These are phyloP conservation scores for Eremothecium cymbalariae DNA, from an alignment of 1,139 yeast genomes.

Conservation along the genomic window DNA sequence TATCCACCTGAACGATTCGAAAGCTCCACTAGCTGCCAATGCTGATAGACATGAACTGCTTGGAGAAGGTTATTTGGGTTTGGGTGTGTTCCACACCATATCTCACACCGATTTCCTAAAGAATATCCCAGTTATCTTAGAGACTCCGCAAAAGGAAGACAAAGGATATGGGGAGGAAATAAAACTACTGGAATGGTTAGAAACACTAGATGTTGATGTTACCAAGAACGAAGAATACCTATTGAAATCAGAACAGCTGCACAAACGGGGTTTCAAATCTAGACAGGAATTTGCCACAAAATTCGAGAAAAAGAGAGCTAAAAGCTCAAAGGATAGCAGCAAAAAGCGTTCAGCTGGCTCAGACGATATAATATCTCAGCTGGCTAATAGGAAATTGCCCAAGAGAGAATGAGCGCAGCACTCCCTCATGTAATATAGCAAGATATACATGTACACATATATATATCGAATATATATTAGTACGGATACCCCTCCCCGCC, in stretches of 20 bases:
- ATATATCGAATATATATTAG: too few relatives aligned
- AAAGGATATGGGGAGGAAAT: slow-evolving; percentile 77
- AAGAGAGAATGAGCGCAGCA: too few relatives aligned
- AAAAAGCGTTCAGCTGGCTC: slow-evolving; percentile 16
- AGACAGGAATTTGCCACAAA: slow-evolving; percentile 39
- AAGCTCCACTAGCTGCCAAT: slow-evolving; percentile 85
- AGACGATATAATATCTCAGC: slow-evolving; percentile 8
- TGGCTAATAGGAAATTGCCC: slow-evolving; percentile 8
- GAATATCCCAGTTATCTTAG: slow-evolving; percentile 74
- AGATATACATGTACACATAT: too few relatives aligned
- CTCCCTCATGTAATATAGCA: too few relatives aligned
- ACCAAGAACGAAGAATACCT: slow-evolving; percentile 42
- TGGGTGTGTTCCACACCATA: slow-evolving; percentile 67
- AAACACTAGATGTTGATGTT: slow-evolving; percentile 50
- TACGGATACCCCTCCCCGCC: too few relatives aligned
- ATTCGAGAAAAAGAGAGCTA: slow-evolving; percentile 31
- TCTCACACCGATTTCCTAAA: slow-evolving; percentile 60
- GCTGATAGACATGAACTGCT: slow-evolving; percentile 85
- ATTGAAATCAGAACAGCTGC: slow-evolving; percentile 43
- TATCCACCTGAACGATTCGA: slow-evolving; percentile 86
- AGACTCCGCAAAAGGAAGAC: slow-evolving; percentile 69
- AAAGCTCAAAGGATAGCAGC: slow-evolving; percentile 11
- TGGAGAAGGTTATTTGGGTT: slow-evolving; percentile 83
- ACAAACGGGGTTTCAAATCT: slow-evolving; percentile 49
- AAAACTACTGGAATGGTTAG: slow-evolving; percentile 39